Base-by-base conservation (phyloP, 2,329 filamentous ascomycete species). In the Tympanopsis confertula region DNA sequence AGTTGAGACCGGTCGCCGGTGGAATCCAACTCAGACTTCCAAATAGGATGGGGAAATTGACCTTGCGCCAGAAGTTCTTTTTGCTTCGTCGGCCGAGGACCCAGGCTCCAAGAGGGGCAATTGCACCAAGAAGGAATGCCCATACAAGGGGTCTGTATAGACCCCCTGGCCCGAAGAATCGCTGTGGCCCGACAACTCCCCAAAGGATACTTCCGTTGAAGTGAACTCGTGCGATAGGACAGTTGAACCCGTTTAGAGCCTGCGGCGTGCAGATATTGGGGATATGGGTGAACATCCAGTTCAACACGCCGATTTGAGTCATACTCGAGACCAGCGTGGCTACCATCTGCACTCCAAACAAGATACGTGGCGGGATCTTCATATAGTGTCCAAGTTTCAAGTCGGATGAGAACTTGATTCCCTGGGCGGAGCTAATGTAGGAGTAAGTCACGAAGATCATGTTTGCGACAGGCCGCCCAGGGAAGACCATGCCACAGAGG, bases 1-100 rank as follows among this genome's bases (percentile, higher is more conserved):
- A 94, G 56, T 94, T 94, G 45, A 94, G 76, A 0, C 86, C 86
- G 0, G 81, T 83, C 3, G 86, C 86, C 0, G 86, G 86, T 1
- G 86, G 86, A 37, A 94, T 91, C 85, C 86, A 93, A 44, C 74
- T 77, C 45, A 93, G 70, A 43, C 80, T 82, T 33, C 86, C 86
- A 40, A 93, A 88, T 5, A 93, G 68, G 13, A 93, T 82, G 0
- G 86, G 85, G 3, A 89, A 69, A 50, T 87, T 89, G 57, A 88
- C 78, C 54, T 83, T 86, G 39, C 82, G 74, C 41, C 86, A 65
- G 18, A 86, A 66, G 48, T 72, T 82, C 39, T 66, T 64, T 44
- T 68, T 70, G 39, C 63, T 67, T 29, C 70, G 66, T 38, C 76
- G 69, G 5, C 71, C 73, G 47, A 87, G 76, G 4, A 82, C 62